Conservation (phyloP, 495 filamentous ascomycete species). For the Lindgomyces ingoldianus region DNA sequence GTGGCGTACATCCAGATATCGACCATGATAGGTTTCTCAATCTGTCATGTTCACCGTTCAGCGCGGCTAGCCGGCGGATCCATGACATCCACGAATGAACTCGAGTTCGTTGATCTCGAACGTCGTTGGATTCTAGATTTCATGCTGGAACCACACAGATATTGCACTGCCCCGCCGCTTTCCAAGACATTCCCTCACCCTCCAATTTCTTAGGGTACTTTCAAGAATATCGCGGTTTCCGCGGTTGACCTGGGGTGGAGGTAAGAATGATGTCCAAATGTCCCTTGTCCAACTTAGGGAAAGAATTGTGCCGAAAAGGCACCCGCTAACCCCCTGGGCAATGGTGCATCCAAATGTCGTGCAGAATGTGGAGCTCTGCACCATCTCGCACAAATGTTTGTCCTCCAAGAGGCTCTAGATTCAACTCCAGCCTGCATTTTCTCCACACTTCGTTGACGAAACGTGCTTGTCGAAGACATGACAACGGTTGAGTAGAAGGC, state of each 20-base stretch:
- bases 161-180: neutral
- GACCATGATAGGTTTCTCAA: neutral
- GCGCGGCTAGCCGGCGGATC: neutral
- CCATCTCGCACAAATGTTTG: neutral
- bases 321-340: neutral
- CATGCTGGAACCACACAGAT: no score
- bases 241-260: conserved; percentile 21
- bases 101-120: neutral
- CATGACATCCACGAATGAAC: neutral
- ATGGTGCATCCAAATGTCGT: conserved; percentile 6
- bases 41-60: neutral
- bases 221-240: conserved; percentile 25
- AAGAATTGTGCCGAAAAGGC: no score
- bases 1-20: neutral
- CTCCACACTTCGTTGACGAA: neutral
- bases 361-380: conserved; percentile 23
- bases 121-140: no score
- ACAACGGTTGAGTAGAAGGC: neutral
- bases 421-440: neutral
- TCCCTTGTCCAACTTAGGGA: neutral
- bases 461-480: neutral
- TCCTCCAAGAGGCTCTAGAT: neutral
- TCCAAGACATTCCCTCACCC: neutral
- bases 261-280: neutral
- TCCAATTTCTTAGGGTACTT: neutral